Evolutionary conservation across 1,139 yeast genomes (phyloP).

Genomic region (Pichia sorboxylosa): DNA sequence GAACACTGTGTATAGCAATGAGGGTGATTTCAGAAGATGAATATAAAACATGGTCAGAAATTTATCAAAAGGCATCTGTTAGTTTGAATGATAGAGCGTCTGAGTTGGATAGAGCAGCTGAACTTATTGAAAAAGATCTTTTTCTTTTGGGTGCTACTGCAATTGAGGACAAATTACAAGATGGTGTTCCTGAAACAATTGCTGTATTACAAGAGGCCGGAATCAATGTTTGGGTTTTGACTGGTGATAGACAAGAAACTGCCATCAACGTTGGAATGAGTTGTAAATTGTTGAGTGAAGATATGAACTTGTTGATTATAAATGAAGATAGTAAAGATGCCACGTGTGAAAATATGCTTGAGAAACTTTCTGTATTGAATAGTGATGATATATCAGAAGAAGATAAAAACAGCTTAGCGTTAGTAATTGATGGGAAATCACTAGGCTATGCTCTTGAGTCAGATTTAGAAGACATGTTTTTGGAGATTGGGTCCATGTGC

Average conservation of each 20-base stretch:
- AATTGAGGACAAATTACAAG: slow-evolving; percentile 94
- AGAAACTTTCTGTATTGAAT: slow-evolving; percentile 65
- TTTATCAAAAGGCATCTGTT: slow-evolving; percentile 72
- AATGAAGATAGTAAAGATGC: slow-evolving; percentile 77
- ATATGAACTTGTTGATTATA: slow-evolving; percentile 83
- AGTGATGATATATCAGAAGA: slow-evolving; percentile 53
- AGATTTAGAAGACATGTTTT: slow-evolving; percentile 65
- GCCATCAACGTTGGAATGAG: slow-evolving; percentile 98
- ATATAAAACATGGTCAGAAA: slow-evolving; percentile 47
- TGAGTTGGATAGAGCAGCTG: slow-evolving; percentile 75
- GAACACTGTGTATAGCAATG: slow-evolving; percentile 88
- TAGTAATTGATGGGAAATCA: slow-evolving; percentile 90
- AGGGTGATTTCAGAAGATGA: slow-evolving; percentile 74
- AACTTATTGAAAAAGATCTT: slow-evolving; percentile 68
- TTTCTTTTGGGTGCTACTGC: slow-evolving; percentile 93
- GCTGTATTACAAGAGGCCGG: slow-evolving; percentile 93
- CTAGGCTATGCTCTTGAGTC: slow-evolving; percentile 74
- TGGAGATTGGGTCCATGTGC: slow-evolving; percentile 76
- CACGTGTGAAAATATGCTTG: slow-evolving; percentile 57
- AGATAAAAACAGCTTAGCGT: slow-evolving; percentile 74
- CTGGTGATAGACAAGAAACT: slow-evolving; percentile 99
- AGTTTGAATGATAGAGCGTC: slow-evolving; percentile 65
- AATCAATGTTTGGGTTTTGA: slow-evolving; percentile 91
- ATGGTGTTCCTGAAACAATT: slow-evolving; percentile 96
- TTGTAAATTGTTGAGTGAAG: slow-evolving; percentile 86